Percentiles rank a stretch among this genome's conserved stretches.
These are phyloP conservation scores for Xylaria sp. DNA, from an alignment of 2,329 filamentous ascomycete species.

Conservation along the genomic window DNA sequence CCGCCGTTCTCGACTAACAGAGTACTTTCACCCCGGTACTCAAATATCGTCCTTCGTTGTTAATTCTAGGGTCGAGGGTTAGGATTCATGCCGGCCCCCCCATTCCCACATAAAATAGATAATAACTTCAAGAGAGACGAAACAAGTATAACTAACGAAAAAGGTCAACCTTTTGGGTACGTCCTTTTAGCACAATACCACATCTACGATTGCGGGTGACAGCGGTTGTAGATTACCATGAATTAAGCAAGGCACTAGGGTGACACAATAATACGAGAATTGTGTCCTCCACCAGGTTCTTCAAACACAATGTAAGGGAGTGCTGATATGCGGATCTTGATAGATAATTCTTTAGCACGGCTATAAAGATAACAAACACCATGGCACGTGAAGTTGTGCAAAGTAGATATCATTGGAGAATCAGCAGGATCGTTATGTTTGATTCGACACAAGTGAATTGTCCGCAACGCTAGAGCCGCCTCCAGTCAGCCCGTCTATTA, in stretches of 20 bases:
- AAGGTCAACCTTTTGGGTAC: too few species aligned
- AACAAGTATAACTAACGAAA: not conserved
- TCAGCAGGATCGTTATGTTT: not conserved
- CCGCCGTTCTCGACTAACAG: constrained; percentile 1
- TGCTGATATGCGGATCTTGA: too few species aligned
- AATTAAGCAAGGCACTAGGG: not conserved
- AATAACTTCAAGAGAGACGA: not conserved
- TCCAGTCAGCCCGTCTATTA: not conserved
- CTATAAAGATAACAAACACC: too few species aligned
- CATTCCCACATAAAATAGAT: too few species aligned
- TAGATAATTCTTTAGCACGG: too few species aligned
- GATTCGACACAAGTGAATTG: not conserved
- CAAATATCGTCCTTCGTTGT: not conserved
- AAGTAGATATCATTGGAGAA: not conserved
- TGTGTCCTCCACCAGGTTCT: too few species aligned
- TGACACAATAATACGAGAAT: not conserved
- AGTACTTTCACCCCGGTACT: not conserved
- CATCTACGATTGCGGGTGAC: too few species aligned
- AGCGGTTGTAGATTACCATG: too few species aligned
- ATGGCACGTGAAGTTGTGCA: not conserved
- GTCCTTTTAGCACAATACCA: too few species aligned
- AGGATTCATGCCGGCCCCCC: too few species aligned
- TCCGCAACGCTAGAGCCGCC: too few species aligned
- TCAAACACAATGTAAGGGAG: too few species aligned
- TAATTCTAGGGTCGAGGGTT: not conserved